phyloP scores from a whole-genome alignment of 768 basidiomycete genomes.

The Tricholoma saponaceum region DNA sequence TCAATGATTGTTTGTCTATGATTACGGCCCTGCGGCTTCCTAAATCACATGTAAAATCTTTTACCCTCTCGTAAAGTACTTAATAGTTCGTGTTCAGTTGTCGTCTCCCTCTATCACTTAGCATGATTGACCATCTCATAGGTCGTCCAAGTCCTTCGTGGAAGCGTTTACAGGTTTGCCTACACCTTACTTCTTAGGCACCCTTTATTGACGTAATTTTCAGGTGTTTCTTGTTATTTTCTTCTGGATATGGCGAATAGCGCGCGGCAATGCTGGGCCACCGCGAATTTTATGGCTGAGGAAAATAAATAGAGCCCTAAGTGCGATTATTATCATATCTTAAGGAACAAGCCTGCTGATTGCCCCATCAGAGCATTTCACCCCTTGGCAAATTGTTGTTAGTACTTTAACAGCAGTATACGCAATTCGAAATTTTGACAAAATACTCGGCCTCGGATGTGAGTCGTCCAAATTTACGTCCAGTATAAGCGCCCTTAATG shows the following conservation, averaged over 20 bases:
- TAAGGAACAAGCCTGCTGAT: neutral
- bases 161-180: slow-evolving; percentile 75
- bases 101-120: slow-evolving; percentile 8
- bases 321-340: slow-evolving; percentile 34
- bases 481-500: neutral
- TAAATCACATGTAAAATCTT: slow-evolving; percentile 17
- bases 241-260: slow-evolving; percentile 88
- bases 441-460: slow-evolving; percentile 81
- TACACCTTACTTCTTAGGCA: neutral
- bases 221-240: slow-evolving; percentile 88
- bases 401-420: slow-evolving; percentile 85
- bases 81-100: slow-evolving; percentile 4
- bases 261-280: slow-evolving; percentile 56
- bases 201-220: neutral
- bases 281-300: slow-evolving; percentile 68
- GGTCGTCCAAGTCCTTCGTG: slow-evolving; percentile 88
- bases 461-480: slow-evolving; percentile 21
- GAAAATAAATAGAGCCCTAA: slow-evolving; percentile 50
- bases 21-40: neutral
- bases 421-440: slow-evolving; percentile 79
- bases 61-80: neutral
- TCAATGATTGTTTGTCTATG: neutral
- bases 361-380: slow-evolving; percentile 59
- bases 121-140: slow-evolving; percentile 91
- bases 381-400: slow-evolving; percentile 94